Base-by-base conservation (phyloP, 495 filamentous ascomycete genomes). In the Halenospora varia region DNA sequence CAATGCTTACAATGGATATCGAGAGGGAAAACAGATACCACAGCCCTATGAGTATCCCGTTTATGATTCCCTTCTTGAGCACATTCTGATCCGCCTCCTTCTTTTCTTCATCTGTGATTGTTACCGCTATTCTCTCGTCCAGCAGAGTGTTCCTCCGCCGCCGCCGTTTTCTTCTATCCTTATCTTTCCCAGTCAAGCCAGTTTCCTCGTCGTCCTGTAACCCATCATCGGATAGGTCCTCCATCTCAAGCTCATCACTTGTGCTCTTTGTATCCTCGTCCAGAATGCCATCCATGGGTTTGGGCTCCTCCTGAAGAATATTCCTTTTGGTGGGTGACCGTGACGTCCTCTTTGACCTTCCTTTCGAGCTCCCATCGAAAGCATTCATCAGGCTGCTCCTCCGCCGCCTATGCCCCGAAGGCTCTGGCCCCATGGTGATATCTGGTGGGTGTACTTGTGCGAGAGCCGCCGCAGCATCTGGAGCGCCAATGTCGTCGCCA, bases 11-110 rank as follows among this genome's bases (percentile, higher is more conserved):
- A 53, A 98, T 84, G 25, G 95, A 97, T 65, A 97, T 96, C 13
- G 88, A 88, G 39, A 97, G 81, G 17, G 92, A 96, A 71, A 97
- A 97, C 25, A 90, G 75, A 72, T 97, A 96, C 94, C 94, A 98
- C 61, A 95, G 75, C 24, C 81, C 80, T 55, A 98, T 96, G 61
- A 98, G 72, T 2, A 80, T 63, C 29, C 72, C 79, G 70, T 98
- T 97, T 62, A 89, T 76, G 24, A 86, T 64, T 53, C 88, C 70
- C 57, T 74, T 82, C 71, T 75, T 86, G 13, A 89, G 39, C 3
- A 97, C 81, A 64, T 76, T 87, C 65, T 81, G 76, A 71, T 94
- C 88, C 6, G 85, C 86, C 66, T 83, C 68, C 60, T 80, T 83
- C 67, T 83, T 81, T 68, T 89, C 87, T 45, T 84, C 84, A 25